A percentile compares a stretch with the other conserved stretches of the same genome.
These are phyloP conservation scores for Boletus sp. DNA, from an alignment of 768 basidiomycete genomes.

Conservation along the genomic window DNA sequence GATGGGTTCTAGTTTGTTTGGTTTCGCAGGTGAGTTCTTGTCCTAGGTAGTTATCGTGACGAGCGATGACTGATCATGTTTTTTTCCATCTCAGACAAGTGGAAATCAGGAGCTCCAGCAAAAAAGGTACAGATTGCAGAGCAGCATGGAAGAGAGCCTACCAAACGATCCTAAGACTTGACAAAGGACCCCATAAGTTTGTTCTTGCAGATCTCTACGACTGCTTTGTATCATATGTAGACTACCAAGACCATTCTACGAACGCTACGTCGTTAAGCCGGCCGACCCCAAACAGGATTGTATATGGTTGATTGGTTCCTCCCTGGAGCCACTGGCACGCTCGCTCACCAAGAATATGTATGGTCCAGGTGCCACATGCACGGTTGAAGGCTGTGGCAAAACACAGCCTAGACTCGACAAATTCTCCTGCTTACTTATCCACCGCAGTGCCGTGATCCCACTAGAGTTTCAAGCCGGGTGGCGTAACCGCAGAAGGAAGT, in stretches of 20 bases:
- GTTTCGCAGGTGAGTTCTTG: constrained; percentile 21
- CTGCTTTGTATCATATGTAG: constrained; percentile 5
- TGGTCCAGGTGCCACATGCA: no score
- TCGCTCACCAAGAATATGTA: no score
- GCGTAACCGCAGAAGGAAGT: no score
- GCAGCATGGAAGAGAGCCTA: constrained; percentile 4
- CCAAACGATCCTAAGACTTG: constrained; percentile 2
- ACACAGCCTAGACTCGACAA: no score
- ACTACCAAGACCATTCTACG: background rate
- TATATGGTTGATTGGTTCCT: no score
- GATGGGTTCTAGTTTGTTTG: constrained; percentile 17
- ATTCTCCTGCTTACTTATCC: no score
- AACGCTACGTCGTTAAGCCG: background rate
- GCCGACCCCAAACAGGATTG: no score
- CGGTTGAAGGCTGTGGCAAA: no score
- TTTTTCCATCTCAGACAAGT: constrained; percentile 18
- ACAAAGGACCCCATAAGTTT: background rate
- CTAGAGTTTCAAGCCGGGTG: no score
- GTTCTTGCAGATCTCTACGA: background rate
- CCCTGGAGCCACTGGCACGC: no score
- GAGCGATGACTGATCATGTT: background rate
- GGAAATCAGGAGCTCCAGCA: constrained; percentile 20
- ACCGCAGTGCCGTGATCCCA: no score
- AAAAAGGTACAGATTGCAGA: constrained; percentile 21
- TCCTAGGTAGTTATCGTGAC: background rate